Conservation (phyloP, 2,329 filamentous ascomycete species). For the Fusarium veterinarium region DNA sequence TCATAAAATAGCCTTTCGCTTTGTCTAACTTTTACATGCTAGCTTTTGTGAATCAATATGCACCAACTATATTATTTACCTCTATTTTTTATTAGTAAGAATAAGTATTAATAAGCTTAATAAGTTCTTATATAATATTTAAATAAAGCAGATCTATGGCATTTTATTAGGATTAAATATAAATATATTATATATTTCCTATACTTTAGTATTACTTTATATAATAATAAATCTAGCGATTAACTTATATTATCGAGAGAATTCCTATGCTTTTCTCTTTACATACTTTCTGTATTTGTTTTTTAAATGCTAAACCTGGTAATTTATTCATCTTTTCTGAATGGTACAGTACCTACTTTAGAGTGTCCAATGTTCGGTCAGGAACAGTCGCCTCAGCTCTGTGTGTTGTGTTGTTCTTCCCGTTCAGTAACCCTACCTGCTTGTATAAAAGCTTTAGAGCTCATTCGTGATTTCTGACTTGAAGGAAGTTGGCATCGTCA, state of each 20-base stretch:
- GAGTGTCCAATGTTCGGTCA: neutral
- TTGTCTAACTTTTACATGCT: no score
- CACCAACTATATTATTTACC: no score
- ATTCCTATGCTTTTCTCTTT: rapidly evolving
- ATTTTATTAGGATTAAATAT: no score
- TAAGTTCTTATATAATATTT: no score
- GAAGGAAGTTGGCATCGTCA: neutral
- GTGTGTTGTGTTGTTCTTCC: rapidly evolving
- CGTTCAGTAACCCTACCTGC: rapidly evolving
- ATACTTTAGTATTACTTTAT: no score
- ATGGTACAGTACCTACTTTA: rapidly evolving
- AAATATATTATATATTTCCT: no score
- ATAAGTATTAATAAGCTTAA: no score
- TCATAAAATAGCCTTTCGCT: no score
- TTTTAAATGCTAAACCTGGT: neutral
- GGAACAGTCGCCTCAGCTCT: neutral
- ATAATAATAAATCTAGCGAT: no score
- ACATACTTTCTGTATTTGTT: neutral
- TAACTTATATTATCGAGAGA: neutral
- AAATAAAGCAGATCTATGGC: no score
- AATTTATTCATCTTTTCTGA: neutral
- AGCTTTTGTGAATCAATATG: no score
- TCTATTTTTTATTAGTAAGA: no score
- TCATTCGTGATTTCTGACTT: rapidly evolving
- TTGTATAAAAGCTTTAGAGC: neutral